Evolutionary conservation across 2,329 filamentous ascomycete genomes (phyloP).

Genomic region (Apiospora aurea): DNA sequence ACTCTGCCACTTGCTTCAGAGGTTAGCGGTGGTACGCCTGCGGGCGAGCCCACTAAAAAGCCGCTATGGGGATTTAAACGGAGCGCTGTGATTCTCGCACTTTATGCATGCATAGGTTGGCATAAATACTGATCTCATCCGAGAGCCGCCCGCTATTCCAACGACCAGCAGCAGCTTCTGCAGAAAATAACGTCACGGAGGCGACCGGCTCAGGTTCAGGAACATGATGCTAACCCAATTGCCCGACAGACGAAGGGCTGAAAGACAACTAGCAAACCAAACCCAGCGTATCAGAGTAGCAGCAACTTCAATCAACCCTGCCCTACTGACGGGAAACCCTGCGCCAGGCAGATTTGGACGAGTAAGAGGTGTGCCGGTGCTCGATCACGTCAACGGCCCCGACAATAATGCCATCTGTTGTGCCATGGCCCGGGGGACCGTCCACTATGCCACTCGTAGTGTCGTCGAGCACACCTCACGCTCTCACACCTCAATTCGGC

Average conservation of each 20-base stretch:
- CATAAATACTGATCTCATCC: neutral
- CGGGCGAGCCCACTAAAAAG: neutral
- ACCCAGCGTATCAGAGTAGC: neutral
- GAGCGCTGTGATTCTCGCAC: neutral
- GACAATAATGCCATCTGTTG: slow-evolving; percentile 12
- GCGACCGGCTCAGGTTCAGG: neutral
- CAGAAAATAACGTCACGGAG: neutral
- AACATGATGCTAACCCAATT: neutral
- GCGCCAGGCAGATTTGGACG: neutral
- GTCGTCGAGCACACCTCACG: slow-evolving; percentile 17
- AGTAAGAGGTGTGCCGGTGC: slow-evolving; percentile 13
- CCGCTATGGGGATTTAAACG: slow-evolving; percentile 6
- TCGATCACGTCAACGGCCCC: slow-evolving; percentile 20
- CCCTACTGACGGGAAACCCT: neutral
- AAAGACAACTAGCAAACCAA: neutral
- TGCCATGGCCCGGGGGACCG: slow-evolving; percentile 9
- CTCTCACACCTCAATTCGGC: slow-evolving; percentile 12
- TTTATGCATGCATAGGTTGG: neutral
- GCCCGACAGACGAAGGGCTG: neutral
- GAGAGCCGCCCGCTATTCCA: neutral
- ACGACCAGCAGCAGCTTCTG: neutral
- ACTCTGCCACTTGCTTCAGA: neutral
- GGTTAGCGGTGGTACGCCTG: neutral
- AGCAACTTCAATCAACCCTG: neutral
- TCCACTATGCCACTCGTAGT: neutral